Evolutionary conservation across 768 basidiomycete species (phyloP).

Genomic region (Holtermanniella nyarrowii): DNA sequence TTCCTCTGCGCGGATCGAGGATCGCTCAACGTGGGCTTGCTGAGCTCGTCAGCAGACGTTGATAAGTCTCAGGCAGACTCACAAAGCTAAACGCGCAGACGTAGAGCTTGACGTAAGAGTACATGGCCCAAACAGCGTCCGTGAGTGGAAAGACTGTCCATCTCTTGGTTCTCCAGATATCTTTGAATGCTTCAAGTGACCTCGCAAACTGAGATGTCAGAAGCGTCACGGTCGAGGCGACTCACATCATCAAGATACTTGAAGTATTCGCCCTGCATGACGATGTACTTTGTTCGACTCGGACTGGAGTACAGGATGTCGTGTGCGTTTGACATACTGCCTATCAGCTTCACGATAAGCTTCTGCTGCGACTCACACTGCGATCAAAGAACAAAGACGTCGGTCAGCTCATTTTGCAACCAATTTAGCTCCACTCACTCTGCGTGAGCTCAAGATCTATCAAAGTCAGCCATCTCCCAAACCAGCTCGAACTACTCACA

Average conservation of each 20-base stretch:
- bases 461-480: neutral
- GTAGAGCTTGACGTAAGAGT: slow-evolving; percentile 28
- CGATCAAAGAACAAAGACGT: no score
- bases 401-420: no score
- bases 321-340: slow-evolving; percentile 33
- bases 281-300: slow-evolving; percentile 22
- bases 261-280: slow-evolving; percentile 14
- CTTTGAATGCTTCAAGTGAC: slow-evolving; percentile 29
- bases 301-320: slow-evolving; percentile 34
- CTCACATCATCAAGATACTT: slow-evolving; percentile 36
- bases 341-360: no score
- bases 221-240: neutral
- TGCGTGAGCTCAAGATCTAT: slow-evolving; percentile 35
- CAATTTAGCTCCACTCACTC: slow-evolving; percentile 5
- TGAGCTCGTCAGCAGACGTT: slow-evolving; percentile 1
- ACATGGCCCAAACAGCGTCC: slow-evolving; percentile 29
- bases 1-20: slow-evolving; percentile 28
- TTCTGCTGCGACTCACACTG: no score
- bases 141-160: slow-evolving; percentile 28
- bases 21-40: slow-evolving; percentile 34
- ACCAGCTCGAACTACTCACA: neutral
- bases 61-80: slow-evolving; percentile 4
- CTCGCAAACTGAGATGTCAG: slow-evolving; percentile 7
- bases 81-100: slow-evolving; percentile 35
- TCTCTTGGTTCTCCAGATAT: slow-evolving; percentile 23